These are phyloP conservation scores for Ambrosia trifida DNA, from an alignment of 129 eudicot species.

Conservation along the genomic window DNA sequence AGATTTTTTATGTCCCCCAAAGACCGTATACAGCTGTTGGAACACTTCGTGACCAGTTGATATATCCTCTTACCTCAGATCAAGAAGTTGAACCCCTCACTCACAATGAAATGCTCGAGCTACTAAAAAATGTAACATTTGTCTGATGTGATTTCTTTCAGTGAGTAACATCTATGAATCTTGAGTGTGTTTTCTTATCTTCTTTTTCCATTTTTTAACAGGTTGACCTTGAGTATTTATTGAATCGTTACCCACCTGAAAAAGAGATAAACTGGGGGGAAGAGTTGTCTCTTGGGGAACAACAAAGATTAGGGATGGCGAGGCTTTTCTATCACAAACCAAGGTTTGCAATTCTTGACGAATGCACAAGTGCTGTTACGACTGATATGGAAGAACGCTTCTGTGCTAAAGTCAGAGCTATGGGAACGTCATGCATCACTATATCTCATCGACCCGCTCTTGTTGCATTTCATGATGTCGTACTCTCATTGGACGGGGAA, in stretches of 20 bases:
- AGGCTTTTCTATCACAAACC: slow-evolving; percentile 98
- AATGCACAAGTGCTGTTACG: slow-evolving; percentile 99
- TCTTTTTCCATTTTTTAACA: slow-evolving; percentile 22
- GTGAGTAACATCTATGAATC: neutral
- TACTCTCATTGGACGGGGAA: slow-evolving; percentile 97
- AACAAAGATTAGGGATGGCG: slow-evolving; percentile 98
- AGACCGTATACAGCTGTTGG: slow-evolving; percentile 98
- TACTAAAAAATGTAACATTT: slow-evolving; percentile 74
- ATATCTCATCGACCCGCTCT: slow-evolving; percentile 99
- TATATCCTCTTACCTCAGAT: slow-evolving; percentile 86
- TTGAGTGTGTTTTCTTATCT: neutral
- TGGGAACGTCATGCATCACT: slow-evolving; percentile 99
- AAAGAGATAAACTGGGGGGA: slow-evolving; percentile 99
- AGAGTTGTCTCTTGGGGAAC: slow-evolving; percentile 94
- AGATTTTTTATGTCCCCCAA: slow-evolving; percentile 97
- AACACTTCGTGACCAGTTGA: slow-evolving; percentile 96
- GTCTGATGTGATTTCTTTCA: slow-evolving; percentile 1
- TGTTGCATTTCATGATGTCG: slow-evolving; percentile 97
- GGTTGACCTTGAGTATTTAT: slow-evolving; percentile 97
- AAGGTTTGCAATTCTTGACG: slow-evolving; percentile 96
- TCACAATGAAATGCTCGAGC: slow-evolving; percentile 71
- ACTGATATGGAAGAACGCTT: slow-evolving; percentile 99
- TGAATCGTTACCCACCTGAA: slow-evolving; percentile 93
- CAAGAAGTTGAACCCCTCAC: slow-evolving; percentile 88
- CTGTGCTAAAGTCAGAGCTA: slow-evolving; percentile 93